Conservation (phyloP, 2,329 filamentous ascomycete species). For the Tolypocladium amazonense region DNA sequence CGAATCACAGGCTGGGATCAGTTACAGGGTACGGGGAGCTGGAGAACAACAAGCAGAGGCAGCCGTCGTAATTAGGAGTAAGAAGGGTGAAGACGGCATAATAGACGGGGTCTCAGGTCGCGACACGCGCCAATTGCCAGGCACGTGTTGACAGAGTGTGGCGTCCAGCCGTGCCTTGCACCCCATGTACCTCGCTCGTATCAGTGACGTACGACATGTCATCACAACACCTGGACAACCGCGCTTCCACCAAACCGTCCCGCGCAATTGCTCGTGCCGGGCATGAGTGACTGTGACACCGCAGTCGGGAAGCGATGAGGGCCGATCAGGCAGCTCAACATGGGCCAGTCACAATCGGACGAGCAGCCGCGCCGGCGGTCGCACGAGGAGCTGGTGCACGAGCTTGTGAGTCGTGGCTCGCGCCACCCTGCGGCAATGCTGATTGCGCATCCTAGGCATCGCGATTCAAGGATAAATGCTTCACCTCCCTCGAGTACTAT, state of each 20-base stretch:
- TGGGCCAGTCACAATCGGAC: conserved; percentile 43
- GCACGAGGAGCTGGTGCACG: conserved; percentile 38
- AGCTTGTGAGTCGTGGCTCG: conserved; percentile 38
- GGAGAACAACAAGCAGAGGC: too few relatives aligned
- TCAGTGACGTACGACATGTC: not conserved
- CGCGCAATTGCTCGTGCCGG: not conserved
- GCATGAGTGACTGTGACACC: not conserved
- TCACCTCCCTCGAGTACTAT: conserved; percentile 61
- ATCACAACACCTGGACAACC: not conserved
- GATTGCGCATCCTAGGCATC: conserved; percentile 32
- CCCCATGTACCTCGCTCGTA: not conserved
- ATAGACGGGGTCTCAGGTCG: too few relatives aligned
- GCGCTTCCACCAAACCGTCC: not conserved
- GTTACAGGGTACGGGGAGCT: too few relatives aligned
- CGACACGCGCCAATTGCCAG: not conserved
- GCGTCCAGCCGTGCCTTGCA: not conserved
- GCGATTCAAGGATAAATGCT: conserved; percentile 59
- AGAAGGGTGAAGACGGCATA: too few relatives aligned
- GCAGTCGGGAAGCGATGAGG: conserved; percentile 9
- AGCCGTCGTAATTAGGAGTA: too few relatives aligned
- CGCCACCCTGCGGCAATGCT: not conserved
- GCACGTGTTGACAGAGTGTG: not conserved
- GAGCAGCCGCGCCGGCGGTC: conserved; percentile 32
- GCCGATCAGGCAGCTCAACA: conserved; percentile 18
- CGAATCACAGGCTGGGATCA: too few relatives aligned